These are phyloP conservation scores for Oryza meyeriana DNA, from an alignment of 176 grass and related monocot genomes.

Conservation along the genomic window DNA sequence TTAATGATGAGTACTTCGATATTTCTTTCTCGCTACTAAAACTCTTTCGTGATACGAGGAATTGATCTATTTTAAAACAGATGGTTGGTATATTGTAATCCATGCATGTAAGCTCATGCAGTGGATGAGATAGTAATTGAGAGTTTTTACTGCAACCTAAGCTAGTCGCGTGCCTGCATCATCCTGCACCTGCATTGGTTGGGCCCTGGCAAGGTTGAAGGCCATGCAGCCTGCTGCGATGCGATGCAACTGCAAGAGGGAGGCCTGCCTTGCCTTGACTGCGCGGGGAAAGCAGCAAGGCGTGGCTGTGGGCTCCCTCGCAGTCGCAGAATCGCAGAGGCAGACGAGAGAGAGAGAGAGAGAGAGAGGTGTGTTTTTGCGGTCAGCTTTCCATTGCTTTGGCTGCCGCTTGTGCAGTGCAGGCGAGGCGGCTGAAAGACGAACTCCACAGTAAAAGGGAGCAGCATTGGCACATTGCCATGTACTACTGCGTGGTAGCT, in stretches of 20 bases:
- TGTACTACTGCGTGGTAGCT: too few relatives aligned
- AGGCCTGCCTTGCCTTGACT: too few relatives aligned
- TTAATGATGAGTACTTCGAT: too few relatives aligned
- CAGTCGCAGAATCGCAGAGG: too few relatives aligned
- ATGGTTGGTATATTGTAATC: too few relatives aligned
- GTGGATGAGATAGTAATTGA: not conserved
- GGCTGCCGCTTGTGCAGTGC: too few relatives aligned
- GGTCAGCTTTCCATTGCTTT: not conserved
- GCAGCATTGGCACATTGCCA: not conserved
- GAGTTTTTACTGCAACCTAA: constrained; percentile 31
- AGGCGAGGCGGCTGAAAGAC: not conserved
- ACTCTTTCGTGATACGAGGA: too few relatives aligned
- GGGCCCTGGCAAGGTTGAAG: not conserved
- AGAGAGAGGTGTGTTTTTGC: not conserved
- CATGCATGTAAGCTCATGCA: too few relatives aligned
- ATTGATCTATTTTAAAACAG: too few relatives aligned
- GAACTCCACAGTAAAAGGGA: not conserved
- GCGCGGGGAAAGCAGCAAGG: not conserved
- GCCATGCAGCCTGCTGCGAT: not conserved
- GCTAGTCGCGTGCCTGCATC: not conserved
- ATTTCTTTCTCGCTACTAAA: too few relatives aligned
- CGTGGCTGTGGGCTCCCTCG: not conserved
- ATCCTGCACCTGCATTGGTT: not conserved
- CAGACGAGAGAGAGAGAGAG: not conserved
- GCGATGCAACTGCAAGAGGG: not conserved